Evolutionary conservation across 108 stramenopile species (phyloP).

Genomic region (Skeletonema tropicum): DNA sequence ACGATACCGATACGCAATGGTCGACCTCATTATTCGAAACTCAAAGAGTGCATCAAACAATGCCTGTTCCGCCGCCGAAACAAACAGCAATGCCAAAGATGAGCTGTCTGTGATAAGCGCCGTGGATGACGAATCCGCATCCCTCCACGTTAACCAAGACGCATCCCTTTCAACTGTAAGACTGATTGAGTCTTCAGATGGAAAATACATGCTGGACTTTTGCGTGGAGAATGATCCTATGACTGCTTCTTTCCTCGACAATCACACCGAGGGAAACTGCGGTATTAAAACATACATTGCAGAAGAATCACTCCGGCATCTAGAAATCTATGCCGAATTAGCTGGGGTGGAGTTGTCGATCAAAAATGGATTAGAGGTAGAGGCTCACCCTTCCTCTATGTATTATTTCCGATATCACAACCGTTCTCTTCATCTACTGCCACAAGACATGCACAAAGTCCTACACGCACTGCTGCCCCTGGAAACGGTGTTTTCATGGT

Average conservation of each 20-base stretch:
- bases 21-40: neutral
- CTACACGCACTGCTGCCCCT: conserved; percentile 6
- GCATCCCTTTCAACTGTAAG: conserved; percentile 4
- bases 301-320: neutral
- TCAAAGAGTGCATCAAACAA: neutral
- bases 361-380: neutral
- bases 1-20: too few relatives aligned
- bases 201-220: conserved; percentile 21
- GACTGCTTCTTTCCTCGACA: neutral
- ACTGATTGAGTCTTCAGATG: neutral
- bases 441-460: neutral
- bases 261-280: neutral
- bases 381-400: neutral
- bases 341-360: neutral
- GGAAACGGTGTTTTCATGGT: conserved; percentile 13
- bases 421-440: conserved; percentile 1
- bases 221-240: conserved; percentile 1
- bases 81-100: neutral
- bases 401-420: neutral
- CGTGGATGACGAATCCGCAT: neutral
- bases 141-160: neutral
- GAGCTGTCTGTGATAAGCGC: neutral
- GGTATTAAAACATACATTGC: neutral
- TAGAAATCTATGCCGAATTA: neutral
- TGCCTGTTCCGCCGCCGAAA: neutral